Evolutionary conservation across 2,329 filamentous ascomycete genomes (phyloP).

Genomic region (Cytospora piceae): DNA sequence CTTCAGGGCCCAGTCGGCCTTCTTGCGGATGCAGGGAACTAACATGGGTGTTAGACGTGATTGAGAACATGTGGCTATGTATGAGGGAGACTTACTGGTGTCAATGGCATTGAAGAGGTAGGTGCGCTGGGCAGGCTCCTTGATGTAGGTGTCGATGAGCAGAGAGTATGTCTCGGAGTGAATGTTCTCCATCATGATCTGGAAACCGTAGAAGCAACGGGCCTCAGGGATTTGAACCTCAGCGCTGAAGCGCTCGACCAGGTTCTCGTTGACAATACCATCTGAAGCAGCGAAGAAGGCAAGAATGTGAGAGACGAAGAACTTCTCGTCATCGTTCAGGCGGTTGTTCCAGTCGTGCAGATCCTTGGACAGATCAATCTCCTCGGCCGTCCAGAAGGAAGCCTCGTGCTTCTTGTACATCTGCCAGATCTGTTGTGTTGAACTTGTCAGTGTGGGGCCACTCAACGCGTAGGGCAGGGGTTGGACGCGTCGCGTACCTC

Average conservation of each 20-base stretch:
- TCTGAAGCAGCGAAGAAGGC: slow-evolving; percentile 99
- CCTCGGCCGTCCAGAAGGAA: slow-evolving; percentile 99
- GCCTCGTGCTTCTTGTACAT: slow-evolving; percentile 99
- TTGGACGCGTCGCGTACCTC: slow-evolving; percentile 72
- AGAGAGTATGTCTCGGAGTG: slow-evolving; percentile 99
- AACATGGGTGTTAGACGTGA: slow-evolving; percentile 40
- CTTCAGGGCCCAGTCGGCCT: slow-evolving; percentile 94
- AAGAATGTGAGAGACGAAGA: slow-evolving; percentile 97
- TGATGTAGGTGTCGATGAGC: slow-evolving; percentile 98
- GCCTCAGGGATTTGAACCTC: slow-evolving; percentile 98
- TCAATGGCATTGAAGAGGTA: slow-evolving; percentile 99
- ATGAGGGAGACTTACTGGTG: slow-evolving; percentile 68
- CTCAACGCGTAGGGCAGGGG: slow-evolving; percentile 67
- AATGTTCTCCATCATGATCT: slow-evolving; percentile 99
- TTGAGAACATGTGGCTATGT: slow-evolving; percentile 58
- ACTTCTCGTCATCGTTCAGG: slow-evolving; percentile 94
- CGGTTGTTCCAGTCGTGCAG: slow-evolving; percentile 99
- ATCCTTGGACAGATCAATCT: slow-evolving; percentile 99
- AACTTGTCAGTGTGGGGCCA: slow-evolving; percentile 51
- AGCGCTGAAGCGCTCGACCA: slow-evolving; percentile 94
- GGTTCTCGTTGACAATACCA: slow-evolving; percentile 99
- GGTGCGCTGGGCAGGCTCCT: slow-evolving; percentile 89
- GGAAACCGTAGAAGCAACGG: slow-evolving; percentile 99
- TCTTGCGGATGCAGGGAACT: slow-evolving; percentile 97
- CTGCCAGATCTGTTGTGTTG: slow-evolving; percentile 82